A percentile compares a stretch with the other conserved stretches of the same genome.
These are phyloP conservation scores for Cornus florida DNA, from an alignment of 148 eudicot genomes.

Conservation along the genomic window DNA sequence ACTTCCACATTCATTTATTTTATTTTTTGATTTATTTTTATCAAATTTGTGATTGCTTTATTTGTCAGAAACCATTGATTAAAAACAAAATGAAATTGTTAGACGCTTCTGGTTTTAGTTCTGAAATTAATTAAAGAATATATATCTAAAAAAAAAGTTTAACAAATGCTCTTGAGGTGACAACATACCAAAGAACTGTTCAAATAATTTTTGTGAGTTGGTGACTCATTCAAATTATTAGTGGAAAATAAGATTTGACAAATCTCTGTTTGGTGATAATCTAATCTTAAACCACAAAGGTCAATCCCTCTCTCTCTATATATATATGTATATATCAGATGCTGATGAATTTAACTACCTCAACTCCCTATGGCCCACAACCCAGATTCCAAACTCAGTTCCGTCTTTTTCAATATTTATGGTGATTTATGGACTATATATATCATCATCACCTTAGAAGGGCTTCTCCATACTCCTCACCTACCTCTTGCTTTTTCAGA, in stretches of 20 bases:
- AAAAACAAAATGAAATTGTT: no score
- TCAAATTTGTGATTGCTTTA: no score
- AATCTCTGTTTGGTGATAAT: constrained; percentile 13
- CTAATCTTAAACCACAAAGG: constrained; percentile 19
- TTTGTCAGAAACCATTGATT: no score
- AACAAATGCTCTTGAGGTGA: neutral
- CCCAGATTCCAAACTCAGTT: neutral
- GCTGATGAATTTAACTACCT: constrained; percentile 1
- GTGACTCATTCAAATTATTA: neutral
- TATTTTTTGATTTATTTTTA: no score
- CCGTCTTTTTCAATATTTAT: neutral
- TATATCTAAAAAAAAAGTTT: no score
- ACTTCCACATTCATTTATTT: no score
- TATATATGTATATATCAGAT: neutral
- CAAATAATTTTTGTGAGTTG: neutral
- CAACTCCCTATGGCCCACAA: constrained; percentile 3
- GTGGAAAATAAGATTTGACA: constrained; percentile 1
- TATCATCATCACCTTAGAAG: neutral
- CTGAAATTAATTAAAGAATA: no score
- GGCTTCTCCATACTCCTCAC: neutral
- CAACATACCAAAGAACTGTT: neutral
- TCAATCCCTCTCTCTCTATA: constrained; percentile 12
- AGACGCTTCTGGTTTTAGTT: no score
- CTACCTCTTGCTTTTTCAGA: neutral
- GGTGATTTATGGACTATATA: neutral